Base-by-base conservation (phyloP, 768 basidiomycete genomes). In the Phylloporus scabripes region DNA sequence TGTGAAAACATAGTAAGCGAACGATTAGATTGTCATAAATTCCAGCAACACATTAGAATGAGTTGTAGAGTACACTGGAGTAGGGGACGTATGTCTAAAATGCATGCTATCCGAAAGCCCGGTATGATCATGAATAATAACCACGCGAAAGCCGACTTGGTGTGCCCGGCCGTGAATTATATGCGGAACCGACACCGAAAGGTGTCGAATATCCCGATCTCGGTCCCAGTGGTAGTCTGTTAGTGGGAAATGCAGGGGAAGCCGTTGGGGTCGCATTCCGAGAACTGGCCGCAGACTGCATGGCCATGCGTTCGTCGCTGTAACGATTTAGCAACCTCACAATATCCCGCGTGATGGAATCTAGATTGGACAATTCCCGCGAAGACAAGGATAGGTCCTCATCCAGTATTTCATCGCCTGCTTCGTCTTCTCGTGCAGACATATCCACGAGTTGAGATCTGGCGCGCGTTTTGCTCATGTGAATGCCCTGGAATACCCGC, bases 401-500 rank as follows among this genome's bases (percentile, higher is more conserved):
- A 39, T 59, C 54, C 38, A 53, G 52, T 24, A 65, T 67, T 44
- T 78, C 79, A 51, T 81, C 83, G 5, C 77, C 80, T 3, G 73
- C 72, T 62, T 87, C 87, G 37, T 76, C 76, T 38, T 68, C 74
- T 28, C 74, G 71, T 21, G 47, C 36, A 42, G 73, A 67, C 28
- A 74, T 60, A 7, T 71, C 57, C 5, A 65, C 62, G 11, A 61
- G 57, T n/a, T 61, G 63, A 49, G 64, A 54, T 36, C 68, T 66
- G 17, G 53, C 42, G n/a, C 45, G 53, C 37, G 43, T 55, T 42
- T 49, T 55, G 67, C 74, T 74, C 45, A 72, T 74, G 46, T 65
- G 65, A 46, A 95, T 84, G 18, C 92, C 92, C 58, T 95, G 87
- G 57, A 90, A 97, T 6, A 96, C 89, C 36, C 94, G 82, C 42